A percentile compares a stretch with the other conserved stretches of the same genome.
Conservation (phyloP, 805 yeast species). For the Wickerhamiella kazuoi region DNA sequence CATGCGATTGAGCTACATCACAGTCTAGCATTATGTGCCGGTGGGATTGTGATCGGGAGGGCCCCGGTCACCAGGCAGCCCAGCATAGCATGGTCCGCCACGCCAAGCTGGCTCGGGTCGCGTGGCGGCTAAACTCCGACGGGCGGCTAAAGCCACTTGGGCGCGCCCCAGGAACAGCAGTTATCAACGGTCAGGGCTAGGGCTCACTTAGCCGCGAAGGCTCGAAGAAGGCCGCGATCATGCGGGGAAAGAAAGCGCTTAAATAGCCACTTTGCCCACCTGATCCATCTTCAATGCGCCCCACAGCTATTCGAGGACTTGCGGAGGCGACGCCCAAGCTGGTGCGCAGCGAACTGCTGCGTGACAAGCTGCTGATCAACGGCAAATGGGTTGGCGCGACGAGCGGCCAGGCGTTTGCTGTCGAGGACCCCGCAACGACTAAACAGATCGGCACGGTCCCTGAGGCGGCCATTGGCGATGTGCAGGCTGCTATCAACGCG, state of each 20-base stretch:
- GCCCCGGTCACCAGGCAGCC: too few species aligned
- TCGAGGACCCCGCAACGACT: slow-evolving; percentile 58
- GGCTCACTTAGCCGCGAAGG: background rate
- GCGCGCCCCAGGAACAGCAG: background rate
- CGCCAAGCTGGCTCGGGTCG: too few species aligned
- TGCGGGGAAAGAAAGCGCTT: background rate
- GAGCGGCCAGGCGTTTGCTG: slow-evolving; percentile 32
- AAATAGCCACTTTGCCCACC: too few species aligned
- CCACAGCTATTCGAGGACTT: background rate
- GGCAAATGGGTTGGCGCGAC: slow-evolving; percentile 51
- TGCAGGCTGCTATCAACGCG: slow-evolving; percentile 33
- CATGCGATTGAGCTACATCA: too few species aligned
- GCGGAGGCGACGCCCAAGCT: background rate
- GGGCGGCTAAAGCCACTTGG: too few species aligned
- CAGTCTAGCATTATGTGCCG: too few species aligned
- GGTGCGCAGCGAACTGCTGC: background rate
- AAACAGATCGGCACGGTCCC: slow-evolving; percentile 37
- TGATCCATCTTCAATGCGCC: background rate
- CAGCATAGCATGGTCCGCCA: too few species aligned
- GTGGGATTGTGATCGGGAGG: too few species aligned
- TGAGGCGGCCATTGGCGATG: slow-evolving; percentile 34
- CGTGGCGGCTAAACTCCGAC: too few species aligned
- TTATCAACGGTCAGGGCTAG: background rate
- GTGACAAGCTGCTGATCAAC: slow-evolving; percentile 30
- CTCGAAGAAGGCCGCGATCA: too few species aligned